These are phyloP conservation scores for Alternaria sp. DNA, from an alignment of 2,329 filamentous ascomycete species.

Conservation along the genomic window DNA sequence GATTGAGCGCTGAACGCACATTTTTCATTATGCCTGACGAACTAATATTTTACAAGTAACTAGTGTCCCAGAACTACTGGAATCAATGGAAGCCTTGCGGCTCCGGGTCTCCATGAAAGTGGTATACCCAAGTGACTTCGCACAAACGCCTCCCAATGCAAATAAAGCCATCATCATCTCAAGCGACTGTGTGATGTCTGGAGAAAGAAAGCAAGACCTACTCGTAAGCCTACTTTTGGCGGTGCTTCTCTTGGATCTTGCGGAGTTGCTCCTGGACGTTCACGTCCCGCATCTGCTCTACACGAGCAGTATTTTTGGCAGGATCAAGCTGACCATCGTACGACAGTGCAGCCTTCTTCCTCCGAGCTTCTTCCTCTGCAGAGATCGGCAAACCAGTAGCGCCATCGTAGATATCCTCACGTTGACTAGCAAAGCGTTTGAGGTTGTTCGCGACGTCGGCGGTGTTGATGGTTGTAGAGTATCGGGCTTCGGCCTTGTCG, in stretches of 20 bases:
- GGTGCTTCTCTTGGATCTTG: conserved; percentile 65
- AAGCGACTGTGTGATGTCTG: not conserved
- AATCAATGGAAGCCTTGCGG: not conserved
- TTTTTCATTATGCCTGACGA: not conserved
- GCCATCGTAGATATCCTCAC: conserved; percentile 84
- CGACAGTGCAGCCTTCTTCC: conserved; percentile 75
- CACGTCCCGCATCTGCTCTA: conserved; percentile 60
- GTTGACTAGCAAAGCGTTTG: conserved; percentile 89
- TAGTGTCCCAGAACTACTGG: not conserved
- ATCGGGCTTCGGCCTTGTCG: conserved; percentile 83
- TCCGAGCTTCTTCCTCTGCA: conserved; percentile 74
- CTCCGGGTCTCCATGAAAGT: not conserved
- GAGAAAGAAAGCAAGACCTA: conserved; percentile 7
- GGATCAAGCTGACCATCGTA: conserved; percentile 69
- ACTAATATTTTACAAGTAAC: not conserved
- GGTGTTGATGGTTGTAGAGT: conserved; percentile 84
- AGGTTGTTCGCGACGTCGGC: conserved; percentile 91
- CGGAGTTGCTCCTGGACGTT: conserved; percentile 89
- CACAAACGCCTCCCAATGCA: conserved; percentile 17
- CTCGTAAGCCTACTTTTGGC: conserved; percentile 14
- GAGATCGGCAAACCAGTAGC: conserved; percentile 71
- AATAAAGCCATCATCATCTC: not conserved
- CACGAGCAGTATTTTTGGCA: conserved; percentile 60
- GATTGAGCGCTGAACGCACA: not conserved
- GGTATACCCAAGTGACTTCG: conserved; percentile 6